Evolutionary conservation across 2,329 filamentous ascomycete genomes (phyloP), one percentile per base, ranked within the genome.

Genomic region (Elsinoe ampelina): DNA sequence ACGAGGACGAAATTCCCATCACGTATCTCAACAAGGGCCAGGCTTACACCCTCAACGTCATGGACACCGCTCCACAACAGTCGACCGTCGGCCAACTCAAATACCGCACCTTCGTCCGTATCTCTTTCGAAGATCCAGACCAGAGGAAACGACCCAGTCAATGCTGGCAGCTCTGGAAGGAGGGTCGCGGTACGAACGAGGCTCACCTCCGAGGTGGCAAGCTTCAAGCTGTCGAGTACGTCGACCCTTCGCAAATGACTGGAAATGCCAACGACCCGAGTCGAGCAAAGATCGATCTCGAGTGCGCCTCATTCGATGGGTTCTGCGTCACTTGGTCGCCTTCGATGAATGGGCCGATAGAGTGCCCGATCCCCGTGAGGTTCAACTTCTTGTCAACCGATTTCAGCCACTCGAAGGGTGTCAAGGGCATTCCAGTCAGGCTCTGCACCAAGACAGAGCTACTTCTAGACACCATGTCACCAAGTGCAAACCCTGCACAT

Each of bases 331-430:
- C 85, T 5, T 97, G 92, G 92, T 70, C 61, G 39, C 67, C 69
- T 30, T 86, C 89, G 0, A 71, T 80, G 41, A 85, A 84, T 50
- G 83, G 84, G 0, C 72, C 75, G 0, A 76, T 86, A 2, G 90
- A 96, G 64, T 93, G 90, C 69, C 87, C 84, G 50, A 83, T 98
- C 57, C 87, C 90, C 7, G 89, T 97, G 11, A 87, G 93, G 45
- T 98, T 97, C 78, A 98, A 98, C 73, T 98, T 98, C 68, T 77
- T 98, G 0, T 98, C 93, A 0, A 98, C 93, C 7, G 93, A 98
- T 68, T 98, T 97, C 69, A 97, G 92, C 70, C 93, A 97, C 68
- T 97, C 93, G 8, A 98, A 98, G 68, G 93, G 93, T 45, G 93
- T 98, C 50, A 98, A 97, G 72, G 93, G 93, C 35, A 96, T 97